These are phyloP conservation scores for Eruca vesicaria DNA, from an alignment of 441 rosid genomes.

Conservation along the genomic window DNA sequence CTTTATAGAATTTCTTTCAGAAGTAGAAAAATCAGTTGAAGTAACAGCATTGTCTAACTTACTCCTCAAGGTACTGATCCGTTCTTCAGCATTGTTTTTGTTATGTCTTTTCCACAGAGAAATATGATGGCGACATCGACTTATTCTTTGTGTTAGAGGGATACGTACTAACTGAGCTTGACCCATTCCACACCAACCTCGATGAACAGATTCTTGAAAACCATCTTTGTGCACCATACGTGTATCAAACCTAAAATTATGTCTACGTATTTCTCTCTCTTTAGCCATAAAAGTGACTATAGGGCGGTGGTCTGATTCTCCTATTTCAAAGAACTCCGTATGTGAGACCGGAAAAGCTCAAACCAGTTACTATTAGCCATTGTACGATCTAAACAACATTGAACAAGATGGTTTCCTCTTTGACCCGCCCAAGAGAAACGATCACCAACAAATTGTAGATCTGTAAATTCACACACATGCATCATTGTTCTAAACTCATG, in stretches of 20 bases:
- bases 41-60: background rate
- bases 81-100: background rate
- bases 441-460: background rate
- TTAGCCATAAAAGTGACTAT: background rate
- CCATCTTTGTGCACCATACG: background rate
- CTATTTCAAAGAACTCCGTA: background rate
- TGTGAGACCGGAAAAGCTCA: background rate
- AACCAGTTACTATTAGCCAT: background rate
- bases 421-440: background rate
- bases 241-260: background rate
- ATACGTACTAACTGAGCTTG: background rate
- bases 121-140: background rate
- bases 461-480: background rate
- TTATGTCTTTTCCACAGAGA: background rate
- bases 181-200: background rate
- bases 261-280: background rate
- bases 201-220: background rate
- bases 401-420: background rate
- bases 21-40: rapidly evolving
- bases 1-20: background rate
- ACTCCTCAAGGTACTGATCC: rapidly evolving
- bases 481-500: background rate
- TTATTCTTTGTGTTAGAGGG: background rate
- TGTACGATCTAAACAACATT: background rate
- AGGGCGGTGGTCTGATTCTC: background rate